These are phyloP conservation scores for Paraglomus brasilianum DNA, from an alignment of 192 early-diverging fungal genomes.

Conservation along the genomic window DNA sequence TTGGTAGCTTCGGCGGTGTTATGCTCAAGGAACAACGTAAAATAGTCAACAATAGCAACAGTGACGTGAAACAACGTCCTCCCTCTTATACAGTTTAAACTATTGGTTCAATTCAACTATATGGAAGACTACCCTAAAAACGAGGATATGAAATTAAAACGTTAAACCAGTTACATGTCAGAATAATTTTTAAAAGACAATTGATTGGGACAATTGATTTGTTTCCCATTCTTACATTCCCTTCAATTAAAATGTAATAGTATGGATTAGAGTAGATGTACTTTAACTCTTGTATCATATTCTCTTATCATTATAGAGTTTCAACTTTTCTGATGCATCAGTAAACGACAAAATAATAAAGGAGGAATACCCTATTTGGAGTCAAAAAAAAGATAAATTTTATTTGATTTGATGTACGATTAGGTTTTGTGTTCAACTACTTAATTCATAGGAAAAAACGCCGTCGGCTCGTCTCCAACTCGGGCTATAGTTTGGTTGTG, in stretches of 20 bases:
- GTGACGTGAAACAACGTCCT: conserved; percentile 10
- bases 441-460: conserved; percentile 73
- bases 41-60: neutral
- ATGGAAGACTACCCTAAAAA: no score
- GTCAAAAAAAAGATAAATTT: neutral
- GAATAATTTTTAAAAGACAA: no score
- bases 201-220: no score
- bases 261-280: conserved; percentile 1
- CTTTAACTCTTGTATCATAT: conserved; percentile 7
- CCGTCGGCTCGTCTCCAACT: conserved; percentile 88
- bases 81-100: conserved; percentile 15
- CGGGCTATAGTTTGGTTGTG: conserved; percentile 45
- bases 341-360: neutral
- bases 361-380: neutral
- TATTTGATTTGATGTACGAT: conserved; percentile 2
- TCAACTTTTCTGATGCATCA: no score
- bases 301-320: neutral
- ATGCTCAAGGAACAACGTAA: neutral
- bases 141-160: no score
- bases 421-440: neutral
- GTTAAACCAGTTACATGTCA: no score
- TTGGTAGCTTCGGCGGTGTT: conserved; percentile 10
- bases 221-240: no score
- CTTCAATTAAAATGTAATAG: neutral
- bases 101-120: no score